Evolutionary conservation across 257 asterid genomes (phyloP).

Genomic region (Scutellaria minor): DNA sequence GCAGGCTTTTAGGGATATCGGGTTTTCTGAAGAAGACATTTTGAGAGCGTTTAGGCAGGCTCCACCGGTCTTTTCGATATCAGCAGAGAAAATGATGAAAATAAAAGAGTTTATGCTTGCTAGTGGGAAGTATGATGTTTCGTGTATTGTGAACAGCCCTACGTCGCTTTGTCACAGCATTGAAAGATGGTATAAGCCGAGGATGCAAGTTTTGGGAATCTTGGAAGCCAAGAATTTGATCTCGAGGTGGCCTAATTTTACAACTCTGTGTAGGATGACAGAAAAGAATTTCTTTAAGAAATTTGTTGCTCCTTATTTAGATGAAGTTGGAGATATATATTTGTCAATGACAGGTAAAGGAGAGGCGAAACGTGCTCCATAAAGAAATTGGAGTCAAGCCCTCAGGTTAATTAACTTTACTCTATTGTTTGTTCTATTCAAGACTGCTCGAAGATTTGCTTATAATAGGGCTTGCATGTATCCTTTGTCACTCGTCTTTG

Average conservation of each 20-base stretch:
- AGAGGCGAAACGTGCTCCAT: not conserved
- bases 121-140: constrained; percentile 17
- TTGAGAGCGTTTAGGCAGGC: not conserved
- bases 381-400: not conserved
- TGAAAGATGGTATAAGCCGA: constrained; percentile 26
- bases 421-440: too few species aligned
- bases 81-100: constrained; percentile 27
- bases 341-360: not conserved
- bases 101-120: constrained; percentile 13
- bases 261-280: not conserved
- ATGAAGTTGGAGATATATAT: constrained; percentile 6
- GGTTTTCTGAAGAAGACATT: constrained; percentile 15
- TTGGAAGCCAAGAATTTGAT: constrained; percentile 28
- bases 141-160: constrained; percentile 8
- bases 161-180: not conserved
- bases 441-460: too few species aligned
- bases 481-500: too few species aligned
- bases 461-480: too few species aligned
- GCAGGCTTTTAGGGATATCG: constrained; percentile 21
- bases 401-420: too few species aligned
- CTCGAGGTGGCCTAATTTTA: constrained; percentile 17
- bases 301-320: constrained; percentile 27
- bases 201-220: constrained; percentile 2
- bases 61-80: constrained; percentile 5
- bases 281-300: not conserved